These are phyloP conservation scores for Penicillium coffeae DNA, from an alignment of 495 filamentous ascomycete species.

Conservation along the genomic window DNA sequence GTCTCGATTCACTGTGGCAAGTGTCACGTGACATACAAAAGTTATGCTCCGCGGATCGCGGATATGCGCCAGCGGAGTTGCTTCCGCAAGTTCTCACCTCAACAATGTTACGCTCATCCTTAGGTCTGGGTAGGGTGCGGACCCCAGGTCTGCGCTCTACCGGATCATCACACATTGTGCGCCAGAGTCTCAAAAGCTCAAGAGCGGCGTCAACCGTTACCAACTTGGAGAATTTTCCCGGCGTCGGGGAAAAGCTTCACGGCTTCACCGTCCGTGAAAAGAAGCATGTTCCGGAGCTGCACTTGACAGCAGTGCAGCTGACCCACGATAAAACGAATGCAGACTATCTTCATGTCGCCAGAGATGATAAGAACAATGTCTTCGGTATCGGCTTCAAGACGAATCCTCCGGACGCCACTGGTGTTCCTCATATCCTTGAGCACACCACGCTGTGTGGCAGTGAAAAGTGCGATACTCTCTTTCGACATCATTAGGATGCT, in stretches of 20 bases:
- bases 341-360: slow-evolving; percentile 89
- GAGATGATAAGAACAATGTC: slow-evolving; percentile 97
- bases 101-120: background rate
- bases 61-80: background rate
- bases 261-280: slow-evolving; percentile 86
- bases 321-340: slow-evolving; percentile 91
- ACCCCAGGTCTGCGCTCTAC: background rate
- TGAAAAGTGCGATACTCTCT: slow-evolving; percentile 62
- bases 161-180: background rate
- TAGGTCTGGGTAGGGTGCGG: background rate
- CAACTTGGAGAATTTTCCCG: slow-evolving; percentile 66
- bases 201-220: slow-evolving; percentile 64
- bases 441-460: slow-evolving; percentile 97
- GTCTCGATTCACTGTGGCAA: too few species aligned
- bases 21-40: too few species aligned
- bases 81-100: background rate
- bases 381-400: slow-evolving; percentile 99
- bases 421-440: slow-evolving; percentile 94
- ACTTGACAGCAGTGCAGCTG: slow-evolving; percentile 84
- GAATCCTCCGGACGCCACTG: slow-evolving; percentile 93
- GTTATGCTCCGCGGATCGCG: too few species aligned
- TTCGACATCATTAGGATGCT: background rate
- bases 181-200: slow-evolving; percentile 5
- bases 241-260: slow-evolving; percentile 77
- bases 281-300: slow-evolving; percentile 90